These are phyloP conservation scores for Dendrobium chrysotoxum DNA, from an alignment of 106 monocot genomes.

Conservation along the genomic window DNA sequence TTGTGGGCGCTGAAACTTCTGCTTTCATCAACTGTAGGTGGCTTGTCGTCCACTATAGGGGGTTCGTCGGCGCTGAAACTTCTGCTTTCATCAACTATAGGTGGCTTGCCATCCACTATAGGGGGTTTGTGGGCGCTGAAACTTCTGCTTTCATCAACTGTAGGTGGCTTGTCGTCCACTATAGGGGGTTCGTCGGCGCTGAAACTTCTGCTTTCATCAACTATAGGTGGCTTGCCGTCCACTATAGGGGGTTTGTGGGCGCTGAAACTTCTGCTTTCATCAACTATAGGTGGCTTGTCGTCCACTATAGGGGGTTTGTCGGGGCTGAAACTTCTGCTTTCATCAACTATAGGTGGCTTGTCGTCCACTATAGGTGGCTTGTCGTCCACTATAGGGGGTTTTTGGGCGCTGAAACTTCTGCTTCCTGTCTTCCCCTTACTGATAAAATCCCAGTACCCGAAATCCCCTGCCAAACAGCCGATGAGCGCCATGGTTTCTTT, in stretches of 20 bases:
- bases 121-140: not conserved
- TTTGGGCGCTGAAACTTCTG: too few species aligned
- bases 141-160: not conserved
- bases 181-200: not conserved
- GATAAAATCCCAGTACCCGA: constrained; percentile 9
- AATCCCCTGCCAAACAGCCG: not conserved
- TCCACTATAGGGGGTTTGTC: not conserved
- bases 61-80: not conserved
- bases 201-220: not conserved
- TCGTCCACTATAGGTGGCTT: not conserved
- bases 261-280: too few species aligned
- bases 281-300: not conserved
- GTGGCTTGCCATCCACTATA: not conserved
- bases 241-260: not conserved
- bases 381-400: too few species aligned
- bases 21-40: not conserved
- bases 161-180: not conserved
- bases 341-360: not conserved
- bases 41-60: not conserved
- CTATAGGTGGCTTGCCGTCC: not conserved
- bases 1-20: too few species aligned
- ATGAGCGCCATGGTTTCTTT: constrained; percentile 9
- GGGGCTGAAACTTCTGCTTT: not conserved
- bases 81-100: not conserved
- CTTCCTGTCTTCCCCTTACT: not conserved